phyloP scores from a whole-genome alignment of 805 yeast genomes.

The Wickerhamomyces sydowiorum region DNA sequence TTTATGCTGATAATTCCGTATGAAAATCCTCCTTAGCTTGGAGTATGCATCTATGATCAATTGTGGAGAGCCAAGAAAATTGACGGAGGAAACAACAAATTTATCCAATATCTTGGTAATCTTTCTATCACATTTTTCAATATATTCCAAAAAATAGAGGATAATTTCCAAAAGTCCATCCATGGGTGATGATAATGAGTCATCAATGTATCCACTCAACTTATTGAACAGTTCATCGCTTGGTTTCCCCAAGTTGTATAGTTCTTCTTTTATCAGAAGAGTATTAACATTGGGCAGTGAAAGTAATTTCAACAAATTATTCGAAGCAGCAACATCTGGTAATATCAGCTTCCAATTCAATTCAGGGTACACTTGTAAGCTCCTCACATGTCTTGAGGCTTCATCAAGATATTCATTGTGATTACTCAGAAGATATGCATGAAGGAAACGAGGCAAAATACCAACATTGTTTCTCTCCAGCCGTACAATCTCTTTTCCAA shows the following conservation, averaged over 20 bases:
- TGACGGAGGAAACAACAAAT: constrained; percentile 3
- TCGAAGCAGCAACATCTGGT: constrained; percentile 4
- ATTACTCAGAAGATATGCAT: constrained; percentile 7
- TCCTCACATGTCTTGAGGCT: constrained; percentile 2
- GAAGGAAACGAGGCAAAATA: constrained; percentile 11
- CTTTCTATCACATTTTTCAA: neutral
- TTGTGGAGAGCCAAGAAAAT: constrained; percentile 3
- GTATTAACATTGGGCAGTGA: constrained; percentile 8
- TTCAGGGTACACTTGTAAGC: neutral
- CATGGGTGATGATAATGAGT: neutral
- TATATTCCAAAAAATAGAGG: constrained; percentile 2
- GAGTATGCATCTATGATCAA: constrained; percentile 10
- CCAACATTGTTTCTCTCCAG: constrained; percentile 2
- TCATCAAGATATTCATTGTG: constrained; percentile 4
- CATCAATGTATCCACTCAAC: constrained; percentile 9
- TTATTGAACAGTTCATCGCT: constrained; percentile 8
- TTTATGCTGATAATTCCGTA: constrained; percentile 24
- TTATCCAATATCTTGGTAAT: constrained; percentile 4
- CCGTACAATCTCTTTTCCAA: constrained; percentile 1
- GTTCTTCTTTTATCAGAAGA: constrained; percentile 10
- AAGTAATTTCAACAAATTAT: constrained; percentile 8
- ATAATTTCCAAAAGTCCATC: constrained; percentile 3
- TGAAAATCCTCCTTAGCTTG: constrained; percentile 17
- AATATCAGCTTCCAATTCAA: constrained; percentile 15
- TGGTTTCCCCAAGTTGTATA: constrained; percentile 9